A percentile compares a stretch with the other conserved stretches of the same genome.
These are phyloP conservation scores for Vigna nakashimae DNA, from an alignment of 306 rosid genomes.

Conservation along the genomic window DNA sequence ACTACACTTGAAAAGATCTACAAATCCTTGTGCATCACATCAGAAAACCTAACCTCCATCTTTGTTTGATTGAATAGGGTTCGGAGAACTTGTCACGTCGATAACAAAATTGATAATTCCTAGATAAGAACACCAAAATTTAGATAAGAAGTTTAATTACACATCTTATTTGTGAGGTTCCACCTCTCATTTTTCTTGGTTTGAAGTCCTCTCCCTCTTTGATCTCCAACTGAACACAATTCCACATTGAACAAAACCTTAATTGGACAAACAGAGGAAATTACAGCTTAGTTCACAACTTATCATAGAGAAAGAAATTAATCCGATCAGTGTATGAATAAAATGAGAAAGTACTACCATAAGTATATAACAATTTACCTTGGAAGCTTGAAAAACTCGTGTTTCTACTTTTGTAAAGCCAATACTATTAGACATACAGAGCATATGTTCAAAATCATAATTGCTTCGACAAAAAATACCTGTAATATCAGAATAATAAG, in stretches of 20 bases:
- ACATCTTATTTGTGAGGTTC: conserved; percentile 89
- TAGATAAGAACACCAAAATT: not conserved
- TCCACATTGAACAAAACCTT: not conserved
- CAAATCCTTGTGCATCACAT: conserved; percentile 64
- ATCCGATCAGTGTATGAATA: not conserved
- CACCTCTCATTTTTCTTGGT: conserved; percentile 90
- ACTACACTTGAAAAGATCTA: conserved; percentile 71
- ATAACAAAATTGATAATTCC: too few relatives aligned
- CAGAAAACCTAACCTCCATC: conserved; percentile 38
- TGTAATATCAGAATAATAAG: too few relatives aligned
- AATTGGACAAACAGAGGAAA: too few relatives aligned
- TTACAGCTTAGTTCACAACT: too few relatives aligned
- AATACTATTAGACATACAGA: conserved; percentile 58
- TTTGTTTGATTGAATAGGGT: too few relatives aligned
- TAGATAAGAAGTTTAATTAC: not conserved
- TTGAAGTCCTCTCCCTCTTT: conserved; percentile 84
- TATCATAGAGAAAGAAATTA: too few relatives aligned
- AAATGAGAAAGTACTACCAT: not conserved
- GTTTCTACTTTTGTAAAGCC: conserved; percentile 83
- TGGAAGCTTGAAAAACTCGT: conserved; percentile 85
- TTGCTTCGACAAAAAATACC: conserved; percentile 45
- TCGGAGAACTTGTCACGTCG: too few relatives aligned
- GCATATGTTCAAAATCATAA: conserved; percentile 81
- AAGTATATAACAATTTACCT: conserved; percentile 51
- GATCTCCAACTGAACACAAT: conserved; percentile 61